Base-by-base conservation (phyloP, 305 asterid species). In the Rubia tinctorum region DNA sequence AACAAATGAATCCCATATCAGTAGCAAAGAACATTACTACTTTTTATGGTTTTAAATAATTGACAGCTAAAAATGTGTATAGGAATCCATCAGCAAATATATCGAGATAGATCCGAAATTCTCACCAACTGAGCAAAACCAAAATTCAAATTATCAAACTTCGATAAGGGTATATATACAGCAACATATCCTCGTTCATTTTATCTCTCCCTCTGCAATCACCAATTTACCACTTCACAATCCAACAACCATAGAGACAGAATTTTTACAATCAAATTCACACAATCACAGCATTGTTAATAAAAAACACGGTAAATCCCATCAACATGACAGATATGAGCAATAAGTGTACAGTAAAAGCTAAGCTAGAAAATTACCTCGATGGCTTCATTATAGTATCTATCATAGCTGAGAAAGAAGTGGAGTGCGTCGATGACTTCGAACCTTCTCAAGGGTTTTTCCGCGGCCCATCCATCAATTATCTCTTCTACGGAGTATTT, bases 351-450 rank as follows among this genome's bases (percentile, higher is more conserved):
- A n/a, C n/a, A n/a, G n/a, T n/a, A n/a, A n/a, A n/a, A n/a, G n/a
- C n/a, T n/a, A n/a, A n/a, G n/a, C n/a, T 5, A 62, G 55, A 65
- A 7, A 47, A 14, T 23, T 44, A 87, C 97, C 97, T 87, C 89
- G 66, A 87, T 85, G 37, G 94, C 90, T 18, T 80, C 69, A 66
- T 22, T 49, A 75, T 66, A 81, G 51, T n/a, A n/a, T n/a, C 82
- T 78, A 30, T 80, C 74, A 74, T 67, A 78, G 49, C 44, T 53
- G 58, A 93, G 89, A 56, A 85, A 81, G 73, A 63, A 73, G 20
- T 49, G 69, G 78, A 81, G 77, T 75, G 83, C 78, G 73, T 45
- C 68, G 42, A 78, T 18, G 45, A 86, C 40, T 43, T 81, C 85
- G 18, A 42, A 63, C 58, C 77, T 79, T 67, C 58, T 76, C 47